These are phyloP conservation scores for Bretschneidera sinensis DNA, from an alignment of 345 rosid genomes.

Conservation along the genomic window DNA sequence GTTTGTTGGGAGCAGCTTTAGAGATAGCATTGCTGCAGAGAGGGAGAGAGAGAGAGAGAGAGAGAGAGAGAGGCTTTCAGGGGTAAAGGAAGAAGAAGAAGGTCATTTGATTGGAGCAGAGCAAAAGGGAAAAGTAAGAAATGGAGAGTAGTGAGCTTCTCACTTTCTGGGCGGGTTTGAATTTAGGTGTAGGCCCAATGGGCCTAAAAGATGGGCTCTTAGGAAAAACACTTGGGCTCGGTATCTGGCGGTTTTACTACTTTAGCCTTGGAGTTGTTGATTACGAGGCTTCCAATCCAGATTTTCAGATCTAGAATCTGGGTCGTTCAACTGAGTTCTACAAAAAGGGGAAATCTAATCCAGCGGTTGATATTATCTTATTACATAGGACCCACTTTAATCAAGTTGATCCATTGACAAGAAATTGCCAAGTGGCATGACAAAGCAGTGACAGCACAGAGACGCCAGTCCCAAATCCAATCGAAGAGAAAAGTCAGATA, in stretches of 20 bases:
- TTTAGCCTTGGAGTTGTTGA: slow-evolving; percentile 13
- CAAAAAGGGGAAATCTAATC: slow-evolving; percentile 9
- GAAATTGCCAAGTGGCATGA: slow-evolving; percentile 24
- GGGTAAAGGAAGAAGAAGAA: background rate
- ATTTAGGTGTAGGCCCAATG: too few species aligned
- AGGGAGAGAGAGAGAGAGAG: too few species aligned
- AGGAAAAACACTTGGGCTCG: too few species aligned
- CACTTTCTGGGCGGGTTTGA: too few species aligned
- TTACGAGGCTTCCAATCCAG: slow-evolving; percentile 3
- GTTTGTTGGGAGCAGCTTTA: slow-evolving; percentile 26
- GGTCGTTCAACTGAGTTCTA: slow-evolving; percentile 1
- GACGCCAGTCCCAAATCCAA: too few species aligned
- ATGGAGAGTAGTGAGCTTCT: too few species aligned
- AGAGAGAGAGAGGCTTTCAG: slow-evolving; percentile 2
- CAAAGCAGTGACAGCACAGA: slow-evolving; percentile 10
- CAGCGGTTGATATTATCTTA: slow-evolving; percentile 2
- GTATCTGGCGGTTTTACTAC: slow-evolving; percentile 1
- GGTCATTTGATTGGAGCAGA: slow-evolving; percentile 13
- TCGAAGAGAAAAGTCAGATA: slow-evolving; percentile 12
- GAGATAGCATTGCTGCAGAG: slow-evolving; percentile 49
- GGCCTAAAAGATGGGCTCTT: background rate
- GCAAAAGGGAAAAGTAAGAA: too few species aligned
- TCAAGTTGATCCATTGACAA: background rate
- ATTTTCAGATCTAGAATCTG: slow-evolving; percentile 11
- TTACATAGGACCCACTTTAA: background rate